Evolutionary conservation across 345 rosid genomes (phyloP).

Genomic region (Trapa incisa): DNA sequence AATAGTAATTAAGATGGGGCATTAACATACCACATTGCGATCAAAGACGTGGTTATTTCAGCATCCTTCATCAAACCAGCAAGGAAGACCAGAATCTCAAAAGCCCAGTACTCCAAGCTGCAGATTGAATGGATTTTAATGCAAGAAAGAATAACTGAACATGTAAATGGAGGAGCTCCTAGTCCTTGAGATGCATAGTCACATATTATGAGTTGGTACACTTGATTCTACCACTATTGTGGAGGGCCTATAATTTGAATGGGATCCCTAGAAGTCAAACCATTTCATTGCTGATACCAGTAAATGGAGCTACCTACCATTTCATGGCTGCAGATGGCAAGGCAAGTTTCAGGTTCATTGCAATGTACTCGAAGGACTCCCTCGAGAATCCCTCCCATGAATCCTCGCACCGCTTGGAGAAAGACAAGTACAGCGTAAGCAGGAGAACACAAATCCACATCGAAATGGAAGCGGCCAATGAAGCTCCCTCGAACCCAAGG

Average conservation of each 20-base stretch:
- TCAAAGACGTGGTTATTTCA: slow-evolving; percentile 40
- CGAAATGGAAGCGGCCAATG: slow-evolving; percentile 60
- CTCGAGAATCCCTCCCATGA: slow-evolving; percentile 55
- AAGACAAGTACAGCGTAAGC: slow-evolving; percentile 32
- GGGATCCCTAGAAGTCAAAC: too few species aligned
- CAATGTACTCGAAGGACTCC: slow-evolving; percentile 23
- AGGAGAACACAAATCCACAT: slow-evolving; percentile 41
- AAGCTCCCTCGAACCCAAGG: slow-evolving; percentile 54
- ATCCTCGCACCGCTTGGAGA: slow-evolving; percentile 23
- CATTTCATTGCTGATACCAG: too few species aligned
- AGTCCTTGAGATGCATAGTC: too few species aligned
- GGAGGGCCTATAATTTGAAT: too few species aligned
- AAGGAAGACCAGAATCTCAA: slow-evolving; percentile 59
- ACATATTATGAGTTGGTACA: too few species aligned
- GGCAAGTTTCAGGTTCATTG: slow-evolving; percentile 32
- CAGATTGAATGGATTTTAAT: neutral
- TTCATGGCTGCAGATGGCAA: slow-evolving; percentile 70
- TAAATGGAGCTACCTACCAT: slow-evolving; percentile 31
- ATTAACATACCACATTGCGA: slow-evolving; percentile 48
- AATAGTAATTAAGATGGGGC: neutral
- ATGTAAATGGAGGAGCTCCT: too few species aligned
- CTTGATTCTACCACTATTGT: too few species aligned
- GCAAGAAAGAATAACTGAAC: too few species aligned
- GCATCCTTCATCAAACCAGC: slow-evolving; percentile 67
- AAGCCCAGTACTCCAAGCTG: slow-evolving; percentile 78